Evolutionary conservation across 305 asterid genomes (phyloP), one percentile per base, ranked within the genome.

Genomic region (Fraxinus floribunda): DNA sequence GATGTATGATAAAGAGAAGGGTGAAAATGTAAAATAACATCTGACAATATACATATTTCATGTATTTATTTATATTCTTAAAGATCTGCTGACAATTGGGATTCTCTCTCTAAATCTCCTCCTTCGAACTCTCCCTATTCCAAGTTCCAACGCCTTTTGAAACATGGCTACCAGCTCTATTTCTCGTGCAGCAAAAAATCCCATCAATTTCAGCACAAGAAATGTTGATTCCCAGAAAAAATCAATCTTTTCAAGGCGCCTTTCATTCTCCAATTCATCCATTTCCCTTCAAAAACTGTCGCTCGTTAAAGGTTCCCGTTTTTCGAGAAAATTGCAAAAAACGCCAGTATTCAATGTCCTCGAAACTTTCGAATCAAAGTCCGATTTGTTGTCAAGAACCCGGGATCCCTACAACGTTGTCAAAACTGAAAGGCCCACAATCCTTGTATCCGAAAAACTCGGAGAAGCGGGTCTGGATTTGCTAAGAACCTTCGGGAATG

Each of bases 391-490:
- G 11, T 87, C 95, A 64, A 82, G 66, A 78, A 49, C 84, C 6
- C 78, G 86, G 29, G 87, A 80, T 79, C 73, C 85, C 7, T 88
- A 87, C 44, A 84, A 88, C 77, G 62, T 41, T 24, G n/a, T n/a
- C 11, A 80, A 87, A 46, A 70, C 77, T 1, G 76, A 82, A 52
- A 94, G 86, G 88, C 98, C 97, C 6, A 91, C 94, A 20, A 91
- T 95, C 79, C 87, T 95, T 26, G 98, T 95, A 79, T 92, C 98
- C 95, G 98, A 95, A 91, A 94, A 95, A 81, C 92, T 95, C n/a
- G 98, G 98, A 87, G 98, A 94, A 22, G 97, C 94, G 0, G 98
- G 98, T 5, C 85, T 95, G 0, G 89, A 89, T 44, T 85, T 95
- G 88, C 92, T 95, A 70, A 85, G 94, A 30, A 49, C 83, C 81